phyloP scores from a whole-genome alignment of 106 monocot genomes.

The Dendrobium nobile region DNA sequence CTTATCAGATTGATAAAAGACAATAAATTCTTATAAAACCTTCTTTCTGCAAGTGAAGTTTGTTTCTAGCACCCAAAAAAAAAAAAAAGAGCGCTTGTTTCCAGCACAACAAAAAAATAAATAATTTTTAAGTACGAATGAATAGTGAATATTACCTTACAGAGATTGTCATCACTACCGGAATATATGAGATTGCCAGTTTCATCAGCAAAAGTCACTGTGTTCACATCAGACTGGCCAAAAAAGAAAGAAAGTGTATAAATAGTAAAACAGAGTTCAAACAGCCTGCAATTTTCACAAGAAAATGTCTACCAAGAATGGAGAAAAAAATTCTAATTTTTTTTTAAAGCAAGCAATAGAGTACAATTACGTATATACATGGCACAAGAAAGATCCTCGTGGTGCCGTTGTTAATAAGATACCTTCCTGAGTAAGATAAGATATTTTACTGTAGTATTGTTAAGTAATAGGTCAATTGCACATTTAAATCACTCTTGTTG shows the following conservation, averaged over 20 bases:
- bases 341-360: not conserved
- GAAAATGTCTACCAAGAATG: not conserved
- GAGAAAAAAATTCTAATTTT: not conserved
- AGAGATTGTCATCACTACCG: slow-evolving; percentile 83
- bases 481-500: not conserved
- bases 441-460: not conserved
- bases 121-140: not conserved
- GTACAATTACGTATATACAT: not conserved
- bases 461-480: not conserved
- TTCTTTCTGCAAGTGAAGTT: not conserved
- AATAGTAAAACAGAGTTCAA: not conserved
- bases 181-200: slow-evolving; percentile 83
- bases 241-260: slow-evolving; percentile 6
- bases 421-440: not conserved
- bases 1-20: not conserved
- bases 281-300: not conserved
- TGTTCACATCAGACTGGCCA: slow-evolving; percentile 79
- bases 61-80: not conserved
- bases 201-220: slow-evolving; percentile 92
- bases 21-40: not conserved
- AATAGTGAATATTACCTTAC: slow-evolving; percentile 52
- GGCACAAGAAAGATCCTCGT: not conserved
- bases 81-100: not conserved
- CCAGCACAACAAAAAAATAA: not conserved
- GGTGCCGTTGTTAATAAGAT: not conserved